phyloP scores from a whole-genome alignment of 148 eudicot genomes.

The Limonium bicolor region DNA sequence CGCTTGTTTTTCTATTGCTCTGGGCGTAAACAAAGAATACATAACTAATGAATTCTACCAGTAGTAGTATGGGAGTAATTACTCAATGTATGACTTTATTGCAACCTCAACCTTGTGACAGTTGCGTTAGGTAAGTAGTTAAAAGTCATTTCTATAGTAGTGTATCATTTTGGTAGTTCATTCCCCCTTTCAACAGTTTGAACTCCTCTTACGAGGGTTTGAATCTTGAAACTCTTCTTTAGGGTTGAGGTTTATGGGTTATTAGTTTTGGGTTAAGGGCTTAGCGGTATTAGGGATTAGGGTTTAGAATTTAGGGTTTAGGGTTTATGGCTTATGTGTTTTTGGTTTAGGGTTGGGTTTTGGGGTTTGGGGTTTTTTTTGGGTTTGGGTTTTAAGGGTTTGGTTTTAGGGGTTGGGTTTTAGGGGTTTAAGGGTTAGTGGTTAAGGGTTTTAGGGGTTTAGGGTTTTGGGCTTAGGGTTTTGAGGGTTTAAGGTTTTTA shows the following conservation, averaged over 20 bases:
- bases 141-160: too few relatives aligned
- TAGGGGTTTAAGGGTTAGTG: too few relatives aligned
- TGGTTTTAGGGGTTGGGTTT: conserved; percentile 10
- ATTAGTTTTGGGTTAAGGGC: conserved; percentile 8
- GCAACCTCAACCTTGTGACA: conserved; percentile 7
- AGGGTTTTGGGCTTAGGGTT: conserved; percentile 8
- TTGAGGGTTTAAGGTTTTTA: too few relatives aligned
- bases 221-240: conserved; percentile 6
- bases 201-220: too few relatives aligned
- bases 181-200: too few relatives aligned
- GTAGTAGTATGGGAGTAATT: conserved; percentile 9
- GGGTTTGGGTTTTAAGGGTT: conserved; percentile 11
- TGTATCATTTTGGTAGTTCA: too few relatives aligned
- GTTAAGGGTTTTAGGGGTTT: conserved; percentile 6
- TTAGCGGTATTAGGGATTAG: conserved; percentile 9
- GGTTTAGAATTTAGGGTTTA: conserved; percentile 6
- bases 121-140: too few relatives aligned
- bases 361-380: conserved; percentile 8
- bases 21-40: too few relatives aligned
- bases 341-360: conserved; percentile 8
- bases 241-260: conserved; percentile 10
- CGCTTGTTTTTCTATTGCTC: too few relatives aligned
- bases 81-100: conserved; percentile 5
- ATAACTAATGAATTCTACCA: too few relatives aligned
- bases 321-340: conserved; percentile 6